Base-by-base conservation (phyloP, 1,139 yeast genomes). In the Suhomyces ambrosiae region DNA sequence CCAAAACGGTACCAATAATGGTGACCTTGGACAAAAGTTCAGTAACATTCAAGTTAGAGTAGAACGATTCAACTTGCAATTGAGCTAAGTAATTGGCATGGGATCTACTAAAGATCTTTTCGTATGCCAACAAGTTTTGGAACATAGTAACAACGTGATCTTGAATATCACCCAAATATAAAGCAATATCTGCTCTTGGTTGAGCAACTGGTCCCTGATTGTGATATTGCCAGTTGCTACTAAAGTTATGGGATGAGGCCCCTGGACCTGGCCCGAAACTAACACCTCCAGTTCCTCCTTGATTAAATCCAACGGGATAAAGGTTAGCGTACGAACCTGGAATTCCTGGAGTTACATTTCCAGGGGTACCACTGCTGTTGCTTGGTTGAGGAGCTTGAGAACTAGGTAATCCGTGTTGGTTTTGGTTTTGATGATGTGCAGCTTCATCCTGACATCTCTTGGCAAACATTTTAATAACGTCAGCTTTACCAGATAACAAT, bases 141-240 rank as follows among this genome's bases (percentile, higher is more conserved):
- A 82, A 86, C 97, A 90, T 90, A 12, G 97, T 90, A 45, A 90
- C 82, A 53, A 90, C 86, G 75, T 90, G 98, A 74, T 90, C 97
- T 66, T 90, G 97, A 54, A 90, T 90, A 80, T 92, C 98, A 42
- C 97, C 97, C 46, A 92, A 66, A 60, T 90, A 92, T 46, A 92
- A 71, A 0, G 92, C 92, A 56, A 85, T 85, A 54, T 85, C 92
- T 12, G 84, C 89, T 54, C 94, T 72, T 41, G 92, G 92, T 55
- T 82, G 86, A 0, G 83, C 79, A 14, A 48, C 27, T 27, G 32
- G 36, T 18, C 19, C 33, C 14, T 23, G 35, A 25, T 37, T 11
- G 25, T 31, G 27, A 41, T 36, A 37, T 11, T 46, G 52, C 41
- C 46, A 38, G 12, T 48, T 30, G 51, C 6, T 49, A 32, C 32